Conservation (phyloP, 2,329 filamentous ascomycete species). For the Botryotinia convoluta region DNA sequence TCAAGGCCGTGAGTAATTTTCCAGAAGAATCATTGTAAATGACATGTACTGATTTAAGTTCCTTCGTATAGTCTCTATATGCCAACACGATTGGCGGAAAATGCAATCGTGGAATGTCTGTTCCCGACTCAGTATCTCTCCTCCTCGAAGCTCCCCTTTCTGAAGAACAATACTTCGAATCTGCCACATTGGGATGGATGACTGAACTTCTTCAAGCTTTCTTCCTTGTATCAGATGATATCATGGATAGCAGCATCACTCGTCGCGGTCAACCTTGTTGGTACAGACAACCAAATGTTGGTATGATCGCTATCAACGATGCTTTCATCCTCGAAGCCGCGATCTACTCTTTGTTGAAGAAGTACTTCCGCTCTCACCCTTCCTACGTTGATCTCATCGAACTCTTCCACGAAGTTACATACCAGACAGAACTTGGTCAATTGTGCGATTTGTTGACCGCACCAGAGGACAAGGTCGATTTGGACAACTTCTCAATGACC, state of each 20-base stretch:
- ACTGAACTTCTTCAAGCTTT: constrained; percentile 98
- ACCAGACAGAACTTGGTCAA: constrained; percentile 95
- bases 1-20: constrained; percentile 49
- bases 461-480: constrained; percentile 87
- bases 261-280: constrained; percentile 93
- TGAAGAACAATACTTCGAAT: constrained; percentile 81
- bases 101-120: constrained; percentile 98
- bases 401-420: constrained; percentile 91
- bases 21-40: background rate
- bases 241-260: constrained; percentile 96
- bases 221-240: constrained; percentile 97
- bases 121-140: constrained; percentile 83
- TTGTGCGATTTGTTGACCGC: constrained; percentile 92
- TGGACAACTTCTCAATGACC: constrained; percentile 90
- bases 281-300: constrained; percentile 87
- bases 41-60: constrained; percentile 20
- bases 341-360: constrained; percentile 91
- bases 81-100: constrained; percentile 91
- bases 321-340: constrained; percentile 89
- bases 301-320: constrained; percentile 98
- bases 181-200: constrained; percentile 91
- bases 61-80: constrained; percentile 63
- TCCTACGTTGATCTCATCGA: constrained; percentile 89
- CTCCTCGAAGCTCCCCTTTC: constrained; percentile 70
- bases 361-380: constrained; percentile 85